A percentile compares a stretch with the other conserved stretches of the same genome.
Conservation (phyloP, 345 rosid genomes). For the Laguncularia racemosa region DNA sequence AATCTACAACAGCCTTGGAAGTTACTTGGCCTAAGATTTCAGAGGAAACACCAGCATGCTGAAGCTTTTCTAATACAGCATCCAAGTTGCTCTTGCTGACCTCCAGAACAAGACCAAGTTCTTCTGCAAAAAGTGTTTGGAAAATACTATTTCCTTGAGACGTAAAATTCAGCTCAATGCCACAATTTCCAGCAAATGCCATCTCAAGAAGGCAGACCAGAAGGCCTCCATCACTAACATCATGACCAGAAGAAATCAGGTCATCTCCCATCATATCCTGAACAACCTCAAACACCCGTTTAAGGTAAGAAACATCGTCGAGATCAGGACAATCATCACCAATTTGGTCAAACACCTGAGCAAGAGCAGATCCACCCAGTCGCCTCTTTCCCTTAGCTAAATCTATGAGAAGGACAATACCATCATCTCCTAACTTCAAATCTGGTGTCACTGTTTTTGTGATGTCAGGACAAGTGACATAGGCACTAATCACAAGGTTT, state of each 20-base stretch:
- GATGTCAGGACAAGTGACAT: slow-evolving; percentile 81
- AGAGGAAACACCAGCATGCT: slow-evolving; percentile 31
- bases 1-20: slow-evolving; percentile 35
- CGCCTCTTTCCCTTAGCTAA: slow-evolving; percentile 77
- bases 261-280: slow-evolving; percentile 59
- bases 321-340: slow-evolving; percentile 88
- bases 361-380: slow-evolving; percentile 87
- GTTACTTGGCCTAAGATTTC: slow-evolving; percentile 75
- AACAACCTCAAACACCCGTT: slow-evolving; percentile 59
- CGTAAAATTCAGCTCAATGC: slow-evolving; percentile 44
- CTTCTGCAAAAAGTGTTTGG: slow-evolving; percentile 79
- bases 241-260: slow-evolving; percentile 82
- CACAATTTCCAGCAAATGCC: slow-evolving; percentile 92
- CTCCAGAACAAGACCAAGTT: slow-evolving; percentile 81
- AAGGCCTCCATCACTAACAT: slow-evolving; percentile 93
- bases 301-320: slow-evolving; percentile 69
- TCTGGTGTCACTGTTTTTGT: slow-evolving; percentile 91
- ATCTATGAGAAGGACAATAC: slow-evolving; percentile 73
- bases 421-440: slow-evolving; percentile 66
- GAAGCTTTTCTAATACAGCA: slow-evolving; percentile 44
- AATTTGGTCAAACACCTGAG: slow-evolving; percentile 77
- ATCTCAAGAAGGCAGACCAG: slow-evolving; percentile 68
- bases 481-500: slow-evolving; percentile 81
- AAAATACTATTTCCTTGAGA: slow-evolving; percentile 60
- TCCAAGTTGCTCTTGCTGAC: slow-evolving; percentile 55